Evolutionary conservation across 2,329 filamentous ascomycete species (phyloP).

Genomic region (Phialocephala subalpina): DNA sequence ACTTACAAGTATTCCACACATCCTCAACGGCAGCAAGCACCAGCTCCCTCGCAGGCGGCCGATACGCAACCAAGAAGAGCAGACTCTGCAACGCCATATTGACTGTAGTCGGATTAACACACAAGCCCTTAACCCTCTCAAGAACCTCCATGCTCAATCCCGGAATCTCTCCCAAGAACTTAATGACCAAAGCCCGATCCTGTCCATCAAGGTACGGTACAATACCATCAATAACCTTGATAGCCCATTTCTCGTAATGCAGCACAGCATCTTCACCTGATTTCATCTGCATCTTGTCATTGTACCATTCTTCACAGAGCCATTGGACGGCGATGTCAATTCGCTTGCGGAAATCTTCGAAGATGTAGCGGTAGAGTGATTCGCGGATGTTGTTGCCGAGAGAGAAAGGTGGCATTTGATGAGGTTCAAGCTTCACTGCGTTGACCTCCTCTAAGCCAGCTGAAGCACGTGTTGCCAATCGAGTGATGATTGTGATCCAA

Average conservation of each 20-base stretch:
- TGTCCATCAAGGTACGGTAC: constrained; percentile 89
- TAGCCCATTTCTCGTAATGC: constrained; percentile 81
- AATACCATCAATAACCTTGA: constrained; percentile 87
- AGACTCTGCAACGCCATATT: constrained; percentile 70
- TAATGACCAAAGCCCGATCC: constrained; percentile 82
- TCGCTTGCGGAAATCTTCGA: constrained; percentile 89
- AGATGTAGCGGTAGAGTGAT: constrained; percentile 81
- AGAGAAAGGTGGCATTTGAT: constrained; percentile 48
- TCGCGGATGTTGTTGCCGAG: constrained; percentile 80
- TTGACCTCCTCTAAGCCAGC: constrained; percentile 69
- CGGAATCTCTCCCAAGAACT: constrained; percentile 92
- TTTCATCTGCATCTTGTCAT: constrained; percentile 70
- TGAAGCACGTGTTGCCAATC: constrained; percentile 82
- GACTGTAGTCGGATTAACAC: constrained; percentile 71
- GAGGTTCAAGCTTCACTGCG: constrained; percentile 64
- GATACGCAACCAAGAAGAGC: constrained; percentile 72
- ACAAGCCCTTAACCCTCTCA: constrained; percentile 73
- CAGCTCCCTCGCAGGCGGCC: constrained; percentile 68
- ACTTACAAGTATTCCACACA: constrained; percentile 72
- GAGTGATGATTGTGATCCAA: constrained; percentile 88
- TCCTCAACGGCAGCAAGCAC: constrained; percentile 72
- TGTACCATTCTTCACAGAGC: constrained; percentile 99
- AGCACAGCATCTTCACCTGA: constrained; percentile 56
- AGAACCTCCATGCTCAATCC: constrained; percentile 78
- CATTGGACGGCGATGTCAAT: constrained; percentile 92